phyloP scores from a whole-genome alignment of 768 basidiomycete species.

The Termitomyces sp. region DNA sequence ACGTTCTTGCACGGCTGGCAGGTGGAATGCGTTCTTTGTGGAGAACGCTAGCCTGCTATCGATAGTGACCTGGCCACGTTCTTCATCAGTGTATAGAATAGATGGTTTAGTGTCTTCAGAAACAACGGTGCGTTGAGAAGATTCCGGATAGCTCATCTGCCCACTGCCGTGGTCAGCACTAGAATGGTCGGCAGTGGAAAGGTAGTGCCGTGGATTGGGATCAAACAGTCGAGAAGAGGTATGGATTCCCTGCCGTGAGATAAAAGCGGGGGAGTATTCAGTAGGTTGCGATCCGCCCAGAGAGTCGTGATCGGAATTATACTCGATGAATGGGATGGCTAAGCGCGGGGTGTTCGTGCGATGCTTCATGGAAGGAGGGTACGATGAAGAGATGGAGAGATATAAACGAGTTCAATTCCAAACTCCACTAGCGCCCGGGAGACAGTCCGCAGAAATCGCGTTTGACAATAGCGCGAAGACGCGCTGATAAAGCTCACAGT shows the following conservation, averaged over 20 bases:
- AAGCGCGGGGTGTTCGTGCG: not conserved
- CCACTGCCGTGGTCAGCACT: not conserved
- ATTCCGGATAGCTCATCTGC: slow-evolving; percentile 15
- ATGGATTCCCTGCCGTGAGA: not conserved
- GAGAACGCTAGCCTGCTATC: not conserved
- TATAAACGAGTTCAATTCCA: not conserved
- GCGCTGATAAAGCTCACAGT: not conserved
- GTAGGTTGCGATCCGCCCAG: not conserved
- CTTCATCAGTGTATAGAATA: not conserved
- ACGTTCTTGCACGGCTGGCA: not conserved
- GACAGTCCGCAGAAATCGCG: not conserved
- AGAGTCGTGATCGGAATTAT: not conserved
- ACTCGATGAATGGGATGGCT: not conserved
- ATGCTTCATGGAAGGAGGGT: not conserved
- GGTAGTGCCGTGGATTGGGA: not conserved
- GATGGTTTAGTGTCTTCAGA: not conserved
- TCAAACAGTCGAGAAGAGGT: not conserved
- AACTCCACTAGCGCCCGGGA: not conserved
- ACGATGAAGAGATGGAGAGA: not conserved
- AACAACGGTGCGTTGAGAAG: slow-evolving; percentile 15
- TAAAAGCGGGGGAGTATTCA: not conserved
- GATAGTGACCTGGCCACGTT: not conserved
- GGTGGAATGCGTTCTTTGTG: not conserved
- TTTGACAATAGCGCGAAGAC: not conserved
- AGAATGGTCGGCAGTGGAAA: not conserved